Percentiles rank a stretch among this genome's conserved stretches.
These are phyloP conservation scores for Lasiodiplodia gonubiensis DNA, from an alignment of 2,329 filamentous ascomycete species.

Conservation along the genomic window DNA sequence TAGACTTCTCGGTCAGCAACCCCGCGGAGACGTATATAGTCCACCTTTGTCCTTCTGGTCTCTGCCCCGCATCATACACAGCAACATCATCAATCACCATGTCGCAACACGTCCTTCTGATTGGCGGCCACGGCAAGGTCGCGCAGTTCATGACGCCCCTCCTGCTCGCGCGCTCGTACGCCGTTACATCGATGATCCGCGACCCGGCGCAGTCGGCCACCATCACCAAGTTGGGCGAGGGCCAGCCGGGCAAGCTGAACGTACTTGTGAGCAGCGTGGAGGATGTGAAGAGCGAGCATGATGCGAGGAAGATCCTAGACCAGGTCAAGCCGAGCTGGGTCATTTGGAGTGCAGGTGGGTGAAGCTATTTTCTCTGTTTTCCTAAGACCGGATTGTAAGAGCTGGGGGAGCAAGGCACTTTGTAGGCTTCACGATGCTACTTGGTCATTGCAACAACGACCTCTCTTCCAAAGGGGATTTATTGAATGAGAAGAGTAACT, in stretches of 20 bases:
- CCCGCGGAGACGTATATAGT: background rate
- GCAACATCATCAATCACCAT: constrained; percentile 31
- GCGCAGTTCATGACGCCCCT: constrained; percentile 76
- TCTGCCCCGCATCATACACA: background rate
- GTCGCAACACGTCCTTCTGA: constrained; percentile 63
- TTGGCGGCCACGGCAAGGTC: constrained; percentile 83
- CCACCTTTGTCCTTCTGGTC: background rate
- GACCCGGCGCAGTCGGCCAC: constrained; percentile 69
- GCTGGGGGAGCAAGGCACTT: background rate
- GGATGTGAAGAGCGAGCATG: constrained; percentile 67
- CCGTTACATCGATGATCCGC: constrained; percentile 79
- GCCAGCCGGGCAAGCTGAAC: constrained; percentile 66
- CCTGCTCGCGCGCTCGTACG: constrained; percentile 75
- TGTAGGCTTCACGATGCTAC: background rate
- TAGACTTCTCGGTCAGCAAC: background rate
- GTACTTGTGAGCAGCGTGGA: constrained; percentile 75
- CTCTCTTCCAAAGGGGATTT: background rate
- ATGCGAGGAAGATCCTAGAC: constrained; percentile 68
- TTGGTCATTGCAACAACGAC: background rate
- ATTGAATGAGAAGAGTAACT: background rate
- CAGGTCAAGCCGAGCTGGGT: constrained; percentile 69
- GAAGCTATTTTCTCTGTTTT: background rate
- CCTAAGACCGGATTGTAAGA: background rate
- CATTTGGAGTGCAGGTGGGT: constrained; percentile 69
- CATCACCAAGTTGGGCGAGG: constrained; percentile 66